These are phyloP conservation scores for Suhomyces xylopsoci DNA, from an alignment of 805 yeast genomes.

Conservation along the genomic window DNA sequence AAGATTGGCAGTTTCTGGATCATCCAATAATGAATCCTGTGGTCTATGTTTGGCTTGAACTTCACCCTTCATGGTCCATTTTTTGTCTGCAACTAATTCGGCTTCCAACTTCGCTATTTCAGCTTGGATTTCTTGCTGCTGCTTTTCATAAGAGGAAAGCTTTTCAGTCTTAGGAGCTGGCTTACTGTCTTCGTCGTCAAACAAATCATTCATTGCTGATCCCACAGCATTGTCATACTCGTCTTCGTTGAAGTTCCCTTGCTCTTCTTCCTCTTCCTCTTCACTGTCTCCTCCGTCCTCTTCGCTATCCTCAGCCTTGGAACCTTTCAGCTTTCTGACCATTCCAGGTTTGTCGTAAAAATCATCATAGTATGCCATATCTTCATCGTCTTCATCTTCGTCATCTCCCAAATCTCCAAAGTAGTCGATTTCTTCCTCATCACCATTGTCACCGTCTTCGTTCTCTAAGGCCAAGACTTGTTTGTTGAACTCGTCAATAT, in stretches of 20 bases:
- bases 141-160: conserved; percentile 77
- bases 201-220: conserved; percentile 60
- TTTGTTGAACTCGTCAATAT: conserved; percentile 78
- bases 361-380: conserved; percentile 60
- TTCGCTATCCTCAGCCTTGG: conserved; percentile 3
- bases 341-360: conserved; percentile 52
- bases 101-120: conserved; percentile 80
- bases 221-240: conserved; percentile 62
- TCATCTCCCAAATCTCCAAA: conserved; percentile 49
- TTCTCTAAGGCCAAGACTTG: conserved; percentile 68
- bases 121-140: conserved; percentile 68
- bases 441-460: conserved; percentile 37
- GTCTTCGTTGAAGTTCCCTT: conserved; percentile 46
- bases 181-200: conserved; percentile 32
- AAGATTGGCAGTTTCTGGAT: conserved; percentile 49
- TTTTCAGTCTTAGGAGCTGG: conserved; percentile 12
- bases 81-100: conserved; percentile 85
- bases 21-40: conserved; percentile 76
- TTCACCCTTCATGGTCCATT: conserved; percentile 95
- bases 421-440: conserved; percentile 44
- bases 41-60: conserved; percentile 80
- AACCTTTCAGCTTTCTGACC: conserved; percentile 16
- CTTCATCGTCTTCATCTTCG: conserved; percentile 32
- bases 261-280: conserved; percentile 30
- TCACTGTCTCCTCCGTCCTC: conserved; percentile 27